Evolutionary conservation across 2,329 filamentous ascomycete species (phyloP).

Genomic region (Arthrobotrys iridis): DNA sequence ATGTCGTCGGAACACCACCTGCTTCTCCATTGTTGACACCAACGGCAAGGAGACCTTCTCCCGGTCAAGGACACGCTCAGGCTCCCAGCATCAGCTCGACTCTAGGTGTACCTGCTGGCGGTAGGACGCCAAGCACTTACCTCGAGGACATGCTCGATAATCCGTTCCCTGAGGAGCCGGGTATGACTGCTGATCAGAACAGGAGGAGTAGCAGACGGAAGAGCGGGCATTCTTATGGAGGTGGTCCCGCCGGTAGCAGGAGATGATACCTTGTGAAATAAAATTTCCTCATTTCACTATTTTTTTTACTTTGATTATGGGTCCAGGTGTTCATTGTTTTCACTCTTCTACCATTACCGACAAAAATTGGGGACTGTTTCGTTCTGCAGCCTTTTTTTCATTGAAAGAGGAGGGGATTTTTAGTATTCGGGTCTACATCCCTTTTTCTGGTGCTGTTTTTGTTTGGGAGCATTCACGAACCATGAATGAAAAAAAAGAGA

Average conservation of each 20-base stretch:
- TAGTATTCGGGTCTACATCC: background rate
- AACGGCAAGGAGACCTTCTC: constrained; percentile 54
- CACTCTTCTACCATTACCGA: constrained; percentile 12
- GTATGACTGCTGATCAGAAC: constrained; percentile 60
- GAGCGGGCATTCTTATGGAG: constrained; percentile 38
- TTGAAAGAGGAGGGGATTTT: background rate
- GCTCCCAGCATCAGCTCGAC: constrained; percentile 61
- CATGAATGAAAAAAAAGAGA: constrained; percentile 20
- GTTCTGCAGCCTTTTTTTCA: background rate
- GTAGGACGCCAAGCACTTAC: constrained; percentile 85
- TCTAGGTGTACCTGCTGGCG: constrained; percentile 72
- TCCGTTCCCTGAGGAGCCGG: constrained; percentile 62
- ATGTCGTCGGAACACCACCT: constrained; percentile 54
- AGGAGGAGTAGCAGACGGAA: constrained; percentile 36
- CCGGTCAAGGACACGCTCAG: constrained; percentile 53
- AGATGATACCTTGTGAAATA: constrained; percentile 30
- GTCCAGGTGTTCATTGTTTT: constrained; percentile 61
- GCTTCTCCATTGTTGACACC: constrained; percentile 56
- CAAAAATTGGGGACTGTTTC: no score
- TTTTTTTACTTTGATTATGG: constrained; percentile 21
- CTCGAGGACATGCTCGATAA: constrained; percentile 84
- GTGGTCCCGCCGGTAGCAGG: constrained; percentile 11
- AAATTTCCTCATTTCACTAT: constrained; percentile 3
- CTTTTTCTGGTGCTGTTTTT: constrained; percentile 21
- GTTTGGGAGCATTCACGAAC: constrained; percentile 16